phyloP scores from a whole-genome alignment of 495 filamentous ascomycete genomes.

The Xylaria longipes region DNA sequence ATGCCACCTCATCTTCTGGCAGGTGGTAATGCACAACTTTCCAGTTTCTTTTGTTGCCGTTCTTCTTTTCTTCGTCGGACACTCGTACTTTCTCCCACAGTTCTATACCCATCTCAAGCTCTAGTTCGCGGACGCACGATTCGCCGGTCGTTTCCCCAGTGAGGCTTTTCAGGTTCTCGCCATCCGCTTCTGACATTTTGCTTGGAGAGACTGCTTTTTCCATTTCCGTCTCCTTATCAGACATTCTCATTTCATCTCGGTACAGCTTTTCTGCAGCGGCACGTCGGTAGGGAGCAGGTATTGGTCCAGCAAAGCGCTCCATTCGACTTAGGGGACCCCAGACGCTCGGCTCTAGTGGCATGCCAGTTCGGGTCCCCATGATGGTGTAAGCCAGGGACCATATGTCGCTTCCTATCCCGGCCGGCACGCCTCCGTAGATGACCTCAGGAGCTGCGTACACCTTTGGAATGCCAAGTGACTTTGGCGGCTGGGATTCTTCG shows the following conservation, averaged over 20 bases:
- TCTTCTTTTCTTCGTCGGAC: not conserved
- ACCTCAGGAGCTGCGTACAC: slow-evolving; percentile 32
- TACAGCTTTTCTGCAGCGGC: not conserved
- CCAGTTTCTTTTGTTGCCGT: not conserved
- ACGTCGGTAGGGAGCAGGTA: slow-evolving; percentile 9
- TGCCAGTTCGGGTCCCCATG: not conserved
- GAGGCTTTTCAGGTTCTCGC: not conserved
- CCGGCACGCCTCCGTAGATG: slow-evolving; percentile 11
- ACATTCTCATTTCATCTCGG: not conserved
- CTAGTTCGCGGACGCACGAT: not conserved
- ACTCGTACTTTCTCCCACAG: not conserved
- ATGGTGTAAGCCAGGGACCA: slow-evolving; percentile 36
- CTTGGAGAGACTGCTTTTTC: not conserved
- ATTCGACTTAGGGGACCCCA: not conserved
- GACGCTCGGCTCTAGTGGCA: not conserved
- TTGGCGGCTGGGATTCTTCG: slow-evolving; percentile 20
- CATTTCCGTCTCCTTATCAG: not conserved
- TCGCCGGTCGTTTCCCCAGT: not conserved
- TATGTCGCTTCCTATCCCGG: slow-evolving; percentile 31
- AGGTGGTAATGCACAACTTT: not conserved
- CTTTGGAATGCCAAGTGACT: slow-evolving; percentile 21
- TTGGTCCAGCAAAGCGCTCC: slow-evolving; percentile 10
- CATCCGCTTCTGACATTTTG: not conserved
- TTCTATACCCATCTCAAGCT: not conserved
- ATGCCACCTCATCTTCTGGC: not conserved